Percentiles rank a stretch among this genome's conserved stretches.
phyloP scores from a whole-genome alignment of 2,329 filamentous ascomycete species.

The Penicillium sp. region DNA sequence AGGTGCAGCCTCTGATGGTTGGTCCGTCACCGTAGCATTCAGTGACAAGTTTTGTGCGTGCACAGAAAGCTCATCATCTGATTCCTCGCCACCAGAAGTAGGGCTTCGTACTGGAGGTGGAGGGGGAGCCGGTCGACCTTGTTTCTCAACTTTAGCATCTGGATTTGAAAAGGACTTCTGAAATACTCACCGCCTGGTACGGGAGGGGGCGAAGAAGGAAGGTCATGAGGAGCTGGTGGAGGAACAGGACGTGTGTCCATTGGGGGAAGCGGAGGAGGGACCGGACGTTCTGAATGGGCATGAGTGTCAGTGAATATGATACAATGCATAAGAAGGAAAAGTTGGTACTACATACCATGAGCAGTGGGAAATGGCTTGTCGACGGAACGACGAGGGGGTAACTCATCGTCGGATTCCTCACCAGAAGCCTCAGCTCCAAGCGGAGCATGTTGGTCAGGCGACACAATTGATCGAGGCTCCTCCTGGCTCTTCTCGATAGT shows the following conservation, averaged over 20 bases:
- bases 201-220: conserved; percentile 41
- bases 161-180: neutral
- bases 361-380: conserved; percentile 50
- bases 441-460: conserved; percentile 48
- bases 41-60: conserved; percentile 52
- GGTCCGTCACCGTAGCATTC: conserved; percentile 46
- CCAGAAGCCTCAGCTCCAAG: conserved; percentile 54
- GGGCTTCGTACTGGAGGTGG: conserved; percentile 50
- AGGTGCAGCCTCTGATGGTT: conserved; percentile 52
- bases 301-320: conserved; percentile 5
- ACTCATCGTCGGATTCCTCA: conserved; percentile 40
- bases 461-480: conserved; percentile 45
- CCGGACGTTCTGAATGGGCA: conserved; percentile 47
- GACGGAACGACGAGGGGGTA: conserved; percentile 39
- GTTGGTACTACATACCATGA: conserved; percentile 54
- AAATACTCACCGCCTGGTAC: conserved; percentile 61
- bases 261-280: conserved; percentile 51
- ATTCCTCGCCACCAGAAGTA: conserved; percentile 77
- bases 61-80: conserved; percentile 81
- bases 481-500: conserved; percentile 59
- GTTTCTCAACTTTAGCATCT: conserved; percentile 27
- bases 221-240: conserved; percentile 41
- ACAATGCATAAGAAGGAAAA: neutral
- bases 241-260: conserved; percentile 45
- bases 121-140: conserved; percentile 65